Evolutionary conservation across 805 yeast species (phyloP).

Genomic region (Yamadazyma scolyti): DNA sequence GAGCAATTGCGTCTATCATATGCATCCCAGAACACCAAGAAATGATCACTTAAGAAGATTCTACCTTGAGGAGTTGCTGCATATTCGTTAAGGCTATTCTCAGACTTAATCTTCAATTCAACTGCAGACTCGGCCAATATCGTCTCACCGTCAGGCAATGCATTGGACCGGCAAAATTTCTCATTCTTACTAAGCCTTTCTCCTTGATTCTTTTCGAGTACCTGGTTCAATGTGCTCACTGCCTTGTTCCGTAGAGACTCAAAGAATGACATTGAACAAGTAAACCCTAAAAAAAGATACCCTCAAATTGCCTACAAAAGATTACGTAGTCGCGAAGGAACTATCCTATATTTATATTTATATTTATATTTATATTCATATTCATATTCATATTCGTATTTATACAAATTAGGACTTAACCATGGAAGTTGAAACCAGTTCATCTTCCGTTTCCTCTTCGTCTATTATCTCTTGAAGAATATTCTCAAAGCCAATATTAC

Average conservation of each 20-base stretch:
- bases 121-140: slow-evolving; percentile 66
- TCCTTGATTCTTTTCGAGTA: slow-evolving; percentile 39
- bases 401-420: no score
- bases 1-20: slow-evolving; percentile 67
- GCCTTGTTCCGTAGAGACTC: slow-evolving; percentile 47
- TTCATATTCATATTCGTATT: no score
- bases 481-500: no score
- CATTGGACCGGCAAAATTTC: slow-evolving; percentile 60
- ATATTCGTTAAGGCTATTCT: slow-evolving; percentile 11
- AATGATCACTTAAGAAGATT: slow-evolving; percentile 71
- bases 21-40: slow-evolving; percentile 67
- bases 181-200: slow-evolving; percentile 63
- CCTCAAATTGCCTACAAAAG: no score
- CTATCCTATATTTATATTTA: no score
- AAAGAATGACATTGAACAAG: slow-evolving; percentile 45
- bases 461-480: slow-evolving; percentile 14
- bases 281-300: no score
- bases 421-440: background rate
- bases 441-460: slow-evolving; percentile 13
- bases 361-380: no score
- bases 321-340: no score
- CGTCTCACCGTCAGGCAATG: slow-evolving; percentile 67
- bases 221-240: slow-evolving; percentile 40
- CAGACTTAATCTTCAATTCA: slow-evolving; percentile 41
- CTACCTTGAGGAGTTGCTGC: slow-evolving; percentile 50